phyloP scores from a whole-genome alignment of 306 rosid species.

The Malus sylvestris region DNA sequence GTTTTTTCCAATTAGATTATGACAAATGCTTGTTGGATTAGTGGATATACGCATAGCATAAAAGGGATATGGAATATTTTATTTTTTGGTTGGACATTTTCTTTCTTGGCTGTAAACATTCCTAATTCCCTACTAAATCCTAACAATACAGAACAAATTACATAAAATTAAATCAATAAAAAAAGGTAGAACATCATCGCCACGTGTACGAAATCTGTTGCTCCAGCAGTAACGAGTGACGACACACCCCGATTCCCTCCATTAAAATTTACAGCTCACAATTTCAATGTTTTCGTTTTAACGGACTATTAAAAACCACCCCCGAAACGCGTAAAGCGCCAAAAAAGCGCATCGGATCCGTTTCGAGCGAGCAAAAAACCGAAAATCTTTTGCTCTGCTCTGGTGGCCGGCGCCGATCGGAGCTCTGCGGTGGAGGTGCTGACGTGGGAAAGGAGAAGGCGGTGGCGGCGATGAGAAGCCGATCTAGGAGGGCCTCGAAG shows the following conservation, averaged over 20 bases:
- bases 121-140: neutral
- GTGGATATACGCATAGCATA: neutral
- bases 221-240: neutral
- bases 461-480: neutral
- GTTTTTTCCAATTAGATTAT: neutral
- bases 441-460: constrained; percentile 14
- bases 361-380: constrained; percentile 3
- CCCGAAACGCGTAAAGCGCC: neutral
- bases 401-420: constrained; percentile 1
- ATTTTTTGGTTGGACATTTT: neutral
- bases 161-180: neutral
- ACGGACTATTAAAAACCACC: neutral
- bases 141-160: neutral
- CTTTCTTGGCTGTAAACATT: neutral
- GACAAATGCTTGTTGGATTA: neutral
- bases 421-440: constrained; percentile 8
- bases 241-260: neutral
- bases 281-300: neutral
- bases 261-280: neutral
- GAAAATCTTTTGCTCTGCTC: neutral
- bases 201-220: neutral
- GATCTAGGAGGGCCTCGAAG: constrained; percentile 1
- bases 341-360: constrained; percentile 12
- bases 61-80: neutral
- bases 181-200: neutral